These are phyloP conservation scores for Kwoniella shivajii DNA, from an alignment of 1,284 basidiomycete genomes.

Conservation along the genomic window DNA sequence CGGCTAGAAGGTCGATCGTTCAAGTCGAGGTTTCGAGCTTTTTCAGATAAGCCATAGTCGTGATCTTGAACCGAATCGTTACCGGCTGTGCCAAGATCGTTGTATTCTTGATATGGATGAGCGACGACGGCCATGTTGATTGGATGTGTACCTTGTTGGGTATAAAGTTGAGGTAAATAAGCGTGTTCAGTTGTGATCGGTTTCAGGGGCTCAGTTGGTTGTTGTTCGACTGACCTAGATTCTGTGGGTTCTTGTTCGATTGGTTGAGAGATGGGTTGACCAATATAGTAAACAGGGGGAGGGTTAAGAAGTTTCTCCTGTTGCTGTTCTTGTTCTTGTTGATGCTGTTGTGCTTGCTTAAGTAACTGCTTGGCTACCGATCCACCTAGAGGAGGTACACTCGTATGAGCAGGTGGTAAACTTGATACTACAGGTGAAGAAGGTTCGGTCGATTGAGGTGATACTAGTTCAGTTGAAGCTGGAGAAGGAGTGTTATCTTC, in stretches of 20 bases:
- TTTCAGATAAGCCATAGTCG: conserved; percentile 21
- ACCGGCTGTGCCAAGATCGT: neutral
- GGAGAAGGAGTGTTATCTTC: conserved; percentile 1
- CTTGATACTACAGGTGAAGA: conserved; percentile 12
- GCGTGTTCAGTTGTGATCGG: conserved; percentile 3
- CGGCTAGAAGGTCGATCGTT: conserved; percentile 14
- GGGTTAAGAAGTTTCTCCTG: neutral
- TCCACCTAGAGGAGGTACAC: conserved; percentile 9
- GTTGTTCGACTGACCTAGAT: neutral
- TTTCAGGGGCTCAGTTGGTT: neutral
- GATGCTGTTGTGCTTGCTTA: neutral
- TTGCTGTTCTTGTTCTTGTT: neutral
- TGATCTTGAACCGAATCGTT: conserved; percentile 14
- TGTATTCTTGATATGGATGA: conserved; percentile 1
- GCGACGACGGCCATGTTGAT: conserved; percentile 19
- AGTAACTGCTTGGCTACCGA: neutral
- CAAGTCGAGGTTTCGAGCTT: conserved; percentile 23
- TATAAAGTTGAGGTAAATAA: conserved; percentile 26
- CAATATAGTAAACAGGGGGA: too few species aligned
- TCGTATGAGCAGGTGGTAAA: neutral
- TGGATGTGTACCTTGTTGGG: conserved; percentile 18
- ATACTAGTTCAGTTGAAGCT: conserved; percentile 2
- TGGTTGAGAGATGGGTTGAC: too few species aligned
- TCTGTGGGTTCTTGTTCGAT: neutral
- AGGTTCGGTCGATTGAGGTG: conserved; percentile 12